Base-by-base conservation (phyloP, 208 protist species). In the Trypanosoma cruzi region DNA sequence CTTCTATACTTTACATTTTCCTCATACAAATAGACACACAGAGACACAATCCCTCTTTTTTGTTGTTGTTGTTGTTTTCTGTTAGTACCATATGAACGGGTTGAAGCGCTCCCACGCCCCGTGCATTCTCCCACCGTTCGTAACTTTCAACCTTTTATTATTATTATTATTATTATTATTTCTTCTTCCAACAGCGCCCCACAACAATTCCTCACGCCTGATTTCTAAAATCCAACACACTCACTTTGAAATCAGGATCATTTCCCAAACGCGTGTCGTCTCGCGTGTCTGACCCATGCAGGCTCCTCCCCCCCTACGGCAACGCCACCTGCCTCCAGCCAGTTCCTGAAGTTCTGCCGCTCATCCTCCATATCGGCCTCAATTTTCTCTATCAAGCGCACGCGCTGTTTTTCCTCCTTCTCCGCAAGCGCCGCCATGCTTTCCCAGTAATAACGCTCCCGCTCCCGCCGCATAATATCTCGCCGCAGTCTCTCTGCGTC, bases 401-500 rank as follows among this genome's bases (percentile, higher is more conserved):
- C 62, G 29, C 88, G 85, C 13, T 58, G 54, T 29, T 75, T 68
- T 7, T 54, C 37, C 60, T 93, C 88, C 7, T 80, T 72, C 26
- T 57, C 42, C 18, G 70, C 46, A 24, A 88, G 34, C 54, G 36
- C 58, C n/a, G 78, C 71, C 0, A 91, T 36, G 4, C 72, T 62
- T 26, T 75, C 76, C 16, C 60, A 66, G 0, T 63, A 46, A 55
- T 77, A 64, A 4, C 70, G 48, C 32, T 68, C 57, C 8, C 70
- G 63, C 64, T 91, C 85, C 49, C 82, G 82, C 22, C 61, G 73
- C n/a, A 75, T 78, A n/a, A 94, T 81, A 28, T 75, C 66, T 40
- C 68, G 55, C 42, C 78, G 77, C 55, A 92, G 77, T 48, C 78
- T 59, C 56, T 80, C 68, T 14, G 64, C 70, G 34, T 71, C 58